Conservation (phyloP, 2,329 filamentous ascomycete species). For the Colletotrichum liaoningense region DNA sequence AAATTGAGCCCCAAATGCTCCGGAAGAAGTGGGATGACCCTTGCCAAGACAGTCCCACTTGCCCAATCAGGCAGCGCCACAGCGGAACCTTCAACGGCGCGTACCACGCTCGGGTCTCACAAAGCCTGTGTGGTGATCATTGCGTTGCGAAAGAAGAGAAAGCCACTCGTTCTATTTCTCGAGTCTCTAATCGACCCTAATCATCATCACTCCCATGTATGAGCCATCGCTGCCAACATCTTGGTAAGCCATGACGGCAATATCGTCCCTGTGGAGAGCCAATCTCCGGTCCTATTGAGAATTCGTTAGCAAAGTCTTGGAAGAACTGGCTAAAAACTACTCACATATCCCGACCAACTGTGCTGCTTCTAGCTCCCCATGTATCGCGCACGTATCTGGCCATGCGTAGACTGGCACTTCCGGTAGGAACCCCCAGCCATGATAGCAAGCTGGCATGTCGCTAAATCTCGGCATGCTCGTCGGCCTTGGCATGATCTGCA, state of each 20-base stretch:
- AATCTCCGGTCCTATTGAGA: neutral
- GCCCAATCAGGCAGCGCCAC: neutral
- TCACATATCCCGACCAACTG: constrained; percentile 23
- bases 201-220: neutral
- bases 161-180: neutral
- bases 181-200: neutral
- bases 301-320: neutral
- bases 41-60: neutral
- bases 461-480: constrained; percentile 14
- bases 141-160: neutral
- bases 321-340: neutral
- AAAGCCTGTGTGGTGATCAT: neutral
- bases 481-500: constrained; percentile 19
- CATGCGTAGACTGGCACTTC: neutral
- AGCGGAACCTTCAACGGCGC: neutral
- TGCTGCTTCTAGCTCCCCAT: constrained; percentile 12
- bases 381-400: constrained; percentile 18
- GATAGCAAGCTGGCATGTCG: constrained; percentile 9
- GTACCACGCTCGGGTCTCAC: neutral
- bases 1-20: neutral
- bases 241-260: neutral
- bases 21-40: neutral
- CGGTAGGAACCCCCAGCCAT: constrained; percentile 19
- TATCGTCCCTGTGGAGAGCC: neutral
- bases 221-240: neutral